Evolutionary conservation across 768 basidiomycete species (phyloP), one percentile per base, ranked within the genome.

Genomic region (Serpula lacrymans): DNA sequence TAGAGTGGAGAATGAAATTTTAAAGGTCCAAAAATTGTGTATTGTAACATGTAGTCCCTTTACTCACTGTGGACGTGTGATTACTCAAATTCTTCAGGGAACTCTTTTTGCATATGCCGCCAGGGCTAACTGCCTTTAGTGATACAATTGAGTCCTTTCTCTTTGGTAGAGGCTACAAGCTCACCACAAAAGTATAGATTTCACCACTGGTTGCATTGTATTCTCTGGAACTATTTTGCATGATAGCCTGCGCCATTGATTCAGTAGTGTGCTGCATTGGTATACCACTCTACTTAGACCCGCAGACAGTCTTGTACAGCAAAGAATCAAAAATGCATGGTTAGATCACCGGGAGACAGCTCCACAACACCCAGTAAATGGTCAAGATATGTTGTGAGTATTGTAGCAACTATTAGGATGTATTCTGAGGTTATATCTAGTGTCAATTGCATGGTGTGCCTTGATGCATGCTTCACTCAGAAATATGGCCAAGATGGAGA

Each of bases 381-480:
- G n/a, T n/a, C n/a, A n/a, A n/a, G n/a, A n/a, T n/a, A n/a, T n/a
- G n/a, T n/a, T n/a, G n/a, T n/a, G n/a, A n/a, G n/a, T n/a, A n/a
- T n/a, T n/a, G n/a, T n/a, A n/a, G n/a, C n/a, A n/a, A n/a, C n/a
- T n/a, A n/a, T n/a, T n/a, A n/a, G n/a, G n/a, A n/a, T n/a, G n/a
- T n/a, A n/a, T n/a, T n/a, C n/a, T n/a, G n/a, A n/a, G n/a, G n/a
- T n/a, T 14, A 34, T 36, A 24, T 39, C 2, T 26, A 57, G 57
- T 9, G 36, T 42, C 26, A 56, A 64, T 48, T 38, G 52, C 9
- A 47, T 63, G 22, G 55, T 63, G 3, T 64, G 59, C 34, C n/a
- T 59, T 12, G 65, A 68, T 46, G 57, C 53, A 1, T 61, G 58
- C 43, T 65, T 68, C 34, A 61, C 52, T 17, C 66, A 68, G 37